phyloP scores from a whole-genome alignment of 2,329 filamentous ascomycete genomes.

The Xylaria polymorpha region DNA sequence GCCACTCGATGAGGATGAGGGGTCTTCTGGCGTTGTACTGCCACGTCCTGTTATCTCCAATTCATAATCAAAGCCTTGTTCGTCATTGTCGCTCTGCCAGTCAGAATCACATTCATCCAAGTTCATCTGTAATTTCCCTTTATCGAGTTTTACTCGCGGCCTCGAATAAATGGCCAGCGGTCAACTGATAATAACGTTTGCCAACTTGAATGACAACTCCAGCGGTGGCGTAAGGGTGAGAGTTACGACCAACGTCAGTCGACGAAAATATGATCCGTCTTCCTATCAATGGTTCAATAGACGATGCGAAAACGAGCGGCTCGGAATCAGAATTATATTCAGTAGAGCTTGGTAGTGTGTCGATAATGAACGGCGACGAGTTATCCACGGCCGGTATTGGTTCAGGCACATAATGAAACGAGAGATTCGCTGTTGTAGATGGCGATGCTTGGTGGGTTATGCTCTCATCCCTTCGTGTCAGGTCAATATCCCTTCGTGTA shows the following conservation, averaged over 20 bases:
- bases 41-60: background rate
- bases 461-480: too few relatives aligned
- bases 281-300: background rate
- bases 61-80: background rate
- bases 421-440: background rate
- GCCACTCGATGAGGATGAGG: background rate
- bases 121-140: background rate
- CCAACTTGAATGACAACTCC: constrained; percentile 18
- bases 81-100: constrained; percentile 12
- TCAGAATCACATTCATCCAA: constrained; percentile 23
- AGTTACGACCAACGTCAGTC: background rate
- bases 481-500: background rate
- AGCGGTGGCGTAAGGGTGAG: constrained; percentile 9
- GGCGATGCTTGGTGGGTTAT: too few relatives aligned
- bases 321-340: too few relatives aligned
- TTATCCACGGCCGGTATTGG: background rate
- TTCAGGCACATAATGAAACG: background rate
- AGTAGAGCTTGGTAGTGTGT: background rate
- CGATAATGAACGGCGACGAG: background rate
- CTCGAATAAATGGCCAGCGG: constrained; percentile 20
- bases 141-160: background rate
- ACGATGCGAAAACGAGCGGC: background rate
- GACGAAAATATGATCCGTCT: constrained; percentile 15
- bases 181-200: constrained; percentile 19
- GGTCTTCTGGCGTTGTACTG: constrained; percentile 12